Evolutionary conservation across 2,329 filamentous ascomycete genomes (phyloP), one percentile per base, ranked within the genome.

Genomic region (Alternaria incomplexa): DNA sequence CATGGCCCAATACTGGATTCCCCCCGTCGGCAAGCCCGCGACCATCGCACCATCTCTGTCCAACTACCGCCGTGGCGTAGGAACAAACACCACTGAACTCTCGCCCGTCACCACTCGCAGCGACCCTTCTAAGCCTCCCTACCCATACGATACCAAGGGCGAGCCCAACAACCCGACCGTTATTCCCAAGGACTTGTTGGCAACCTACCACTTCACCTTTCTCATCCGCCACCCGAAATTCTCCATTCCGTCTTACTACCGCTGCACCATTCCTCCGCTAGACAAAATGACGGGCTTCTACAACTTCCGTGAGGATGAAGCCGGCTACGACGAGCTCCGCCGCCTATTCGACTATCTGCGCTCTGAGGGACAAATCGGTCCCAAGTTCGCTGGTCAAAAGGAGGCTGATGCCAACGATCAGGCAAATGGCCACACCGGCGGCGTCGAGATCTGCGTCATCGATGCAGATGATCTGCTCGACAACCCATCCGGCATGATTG

Each of bases 381-480:
- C 90, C 6, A 84, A 86, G 40, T 80, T 90, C 63, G 87, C 89
- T 40, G 86, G 83, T n/a, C 72, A 78, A 44, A 54, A 40, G 11
- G 68, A 77, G 20, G 71, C 71, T 20, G 79, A 82, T 43, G 79
- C 75, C 13, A 70, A 66, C 17, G 71, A 77, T 44, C 73, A 73
- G 44, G 72, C 58, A 9, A 74, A 74, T 17, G 72, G 79, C 12
- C 77, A 81, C 43, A 77, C 71, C 6, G 58, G 77, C 2, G 80
- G 81, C 60, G 83, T 90, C 15, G 87, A 89, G 72, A 91, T 97
- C 68, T 96, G 93, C 65, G 89, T 98, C 56, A 83, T 99, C 52
- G 95, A 99, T 75, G 96, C 95, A 20, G 96, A 99, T 74, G 96
- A 98, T 76, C 85, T 98, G 72, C 89, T 99, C 13, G 93, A 97